A percentile compares a stretch with the other conserved stretches of the same genome.
Evolutionary conservation across 805 yeast genomes (phyloP).

Genomic region (Danielia oregonensis): DNA sequence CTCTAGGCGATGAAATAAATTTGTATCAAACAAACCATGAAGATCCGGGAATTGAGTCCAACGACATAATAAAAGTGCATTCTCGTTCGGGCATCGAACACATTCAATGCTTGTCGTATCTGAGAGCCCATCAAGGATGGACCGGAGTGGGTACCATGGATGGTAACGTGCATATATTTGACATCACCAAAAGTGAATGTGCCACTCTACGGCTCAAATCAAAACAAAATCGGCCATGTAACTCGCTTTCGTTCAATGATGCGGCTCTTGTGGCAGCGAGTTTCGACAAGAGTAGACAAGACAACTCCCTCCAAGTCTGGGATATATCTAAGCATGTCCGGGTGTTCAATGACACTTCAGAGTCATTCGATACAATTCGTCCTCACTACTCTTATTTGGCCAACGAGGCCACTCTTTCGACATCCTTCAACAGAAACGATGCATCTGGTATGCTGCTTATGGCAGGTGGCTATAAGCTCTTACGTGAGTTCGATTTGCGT

Average conservation of each 20-base stretch:
- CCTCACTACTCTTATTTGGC: constrained; percentile 58
- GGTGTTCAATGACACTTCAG: constrained; percentile 13
- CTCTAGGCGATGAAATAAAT: constrained; percentile 76
- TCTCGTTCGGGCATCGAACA: constrained; percentile 63
- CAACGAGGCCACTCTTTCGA: constrained; percentile 71
- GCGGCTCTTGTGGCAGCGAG: constrained; percentile 71
- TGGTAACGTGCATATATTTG: constrained; percentile 63
- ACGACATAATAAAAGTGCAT: constrained; percentile 48
- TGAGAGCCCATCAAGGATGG: constrained; percentile 51
- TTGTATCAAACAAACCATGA: constrained; percentile 41
- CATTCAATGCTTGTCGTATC: constrained; percentile 65
- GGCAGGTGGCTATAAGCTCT: constrained; percentile 71
- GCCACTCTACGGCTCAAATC: constrained; percentile 47
- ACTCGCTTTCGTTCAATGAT: constrained; percentile 65
- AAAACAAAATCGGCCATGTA: constrained; percentile 70
- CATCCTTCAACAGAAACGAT: constrained; percentile 46
- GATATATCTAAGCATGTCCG: constrained; percentile 61
- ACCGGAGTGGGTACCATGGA: constrained; percentile 72
- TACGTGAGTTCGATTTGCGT: constrained; percentile 76
- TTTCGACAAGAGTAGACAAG: constrained; percentile 72
- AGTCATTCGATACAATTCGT: constrained; percentile 36
- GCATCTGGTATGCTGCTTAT: constrained; percentile 37
- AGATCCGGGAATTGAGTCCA: constrained; percentile 46
- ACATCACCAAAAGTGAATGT: constrained; percentile 42
- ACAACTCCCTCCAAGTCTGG: constrained; percentile 76